A percentile compares a stretch with the other conserved stretches of the same genome.
These are phyloP conservation scores for Simplicillium sp. DNA, from an alignment of 2,329 filamentous ascomycete species.

Conservation along the genomic window DNA sequence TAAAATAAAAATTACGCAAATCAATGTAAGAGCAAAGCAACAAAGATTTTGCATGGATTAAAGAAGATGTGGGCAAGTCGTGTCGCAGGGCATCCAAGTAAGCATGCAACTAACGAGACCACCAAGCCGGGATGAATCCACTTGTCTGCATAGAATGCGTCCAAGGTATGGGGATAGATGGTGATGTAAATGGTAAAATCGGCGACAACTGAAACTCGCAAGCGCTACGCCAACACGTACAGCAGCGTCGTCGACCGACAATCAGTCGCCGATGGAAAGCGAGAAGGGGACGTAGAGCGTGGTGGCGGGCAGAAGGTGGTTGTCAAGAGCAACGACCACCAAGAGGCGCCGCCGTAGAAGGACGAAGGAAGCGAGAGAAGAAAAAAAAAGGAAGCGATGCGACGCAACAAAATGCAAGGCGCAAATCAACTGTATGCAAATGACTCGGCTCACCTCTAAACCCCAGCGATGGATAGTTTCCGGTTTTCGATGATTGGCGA, in stretches of 20 bases:
- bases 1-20: background rate
- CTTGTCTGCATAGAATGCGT: background rate
- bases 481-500: background rate
- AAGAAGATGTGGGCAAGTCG: background rate
- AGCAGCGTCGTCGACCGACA: too few species aligned
- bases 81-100: too few species aligned
- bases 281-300: background rate
- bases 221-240: too few species aligned
- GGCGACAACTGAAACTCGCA: too few species aligned
- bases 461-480: slow-evolving; percentile 1
- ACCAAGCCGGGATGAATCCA: background rate
- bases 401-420: background rate
- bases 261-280: too few species aligned
- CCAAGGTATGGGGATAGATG: background rate
- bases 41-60: background rate
- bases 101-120: too few species aligned
- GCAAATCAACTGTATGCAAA: slow-evolving; percentile 6
- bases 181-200: background rate
- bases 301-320: slow-evolving; percentile 11
- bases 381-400: slow-evolving; percentile 1
- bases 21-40: slow-evolving; percentile 1
- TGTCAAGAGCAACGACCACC: slow-evolving; percentile 20
- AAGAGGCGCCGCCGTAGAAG: background rate
- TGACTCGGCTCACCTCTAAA: slow-evolving; percentile 21
- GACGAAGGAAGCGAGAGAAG: slow-evolving; percentile 11